These are phyloP conservation scores for Actinomucor elegans DNA, from an alignment of 371 early-diverging fungal genomes.

Conservation along the genomic window DNA sequence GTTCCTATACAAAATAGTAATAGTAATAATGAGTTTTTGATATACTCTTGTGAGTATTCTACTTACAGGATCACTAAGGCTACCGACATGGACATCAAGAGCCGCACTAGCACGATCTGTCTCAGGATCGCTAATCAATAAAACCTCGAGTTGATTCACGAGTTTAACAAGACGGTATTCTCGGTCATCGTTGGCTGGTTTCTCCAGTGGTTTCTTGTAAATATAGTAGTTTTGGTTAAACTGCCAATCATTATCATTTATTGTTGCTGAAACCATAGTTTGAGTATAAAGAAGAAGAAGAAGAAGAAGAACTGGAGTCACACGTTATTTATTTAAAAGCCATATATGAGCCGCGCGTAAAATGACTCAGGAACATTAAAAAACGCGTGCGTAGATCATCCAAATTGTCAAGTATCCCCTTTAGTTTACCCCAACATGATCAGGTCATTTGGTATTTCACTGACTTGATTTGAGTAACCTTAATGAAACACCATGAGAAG, in stretches of 20 bases:
- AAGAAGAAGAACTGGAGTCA: conserved; percentile 3
- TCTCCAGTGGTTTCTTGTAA: conserved; percentile 42
- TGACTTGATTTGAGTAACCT: conserved; percentile 4
- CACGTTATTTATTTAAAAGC: background rate
- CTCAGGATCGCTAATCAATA: conserved; percentile 78
- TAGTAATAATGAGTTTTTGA: no score
- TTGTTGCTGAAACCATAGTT: conserved; percentile 19
- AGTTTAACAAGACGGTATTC: conserved; percentile 83
- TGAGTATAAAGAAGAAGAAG: background rate
- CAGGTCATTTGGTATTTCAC: background rate
- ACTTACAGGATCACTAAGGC: conserved; percentile 25
- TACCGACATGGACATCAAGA: conserved; percentile 88
- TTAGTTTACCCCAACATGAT: background rate
- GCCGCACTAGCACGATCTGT: conserved; percentile 92
- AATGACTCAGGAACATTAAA: background rate
- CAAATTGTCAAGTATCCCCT: background rate
- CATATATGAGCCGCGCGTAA: background rate
- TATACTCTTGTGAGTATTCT: background rate
- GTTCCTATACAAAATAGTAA: no score
- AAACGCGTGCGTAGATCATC: background rate
- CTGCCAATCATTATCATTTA: conserved; percentile 17
- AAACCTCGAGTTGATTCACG: conserved; percentile 75
- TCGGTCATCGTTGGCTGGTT: conserved; percentile 76
- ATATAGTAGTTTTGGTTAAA: conserved; percentile 2
- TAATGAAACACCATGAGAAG: background rate